phyloP scores from a whole-genome alignment of 1,284 basidiomycete species.

The Mycosarcoma mackinlayi region DNA sequence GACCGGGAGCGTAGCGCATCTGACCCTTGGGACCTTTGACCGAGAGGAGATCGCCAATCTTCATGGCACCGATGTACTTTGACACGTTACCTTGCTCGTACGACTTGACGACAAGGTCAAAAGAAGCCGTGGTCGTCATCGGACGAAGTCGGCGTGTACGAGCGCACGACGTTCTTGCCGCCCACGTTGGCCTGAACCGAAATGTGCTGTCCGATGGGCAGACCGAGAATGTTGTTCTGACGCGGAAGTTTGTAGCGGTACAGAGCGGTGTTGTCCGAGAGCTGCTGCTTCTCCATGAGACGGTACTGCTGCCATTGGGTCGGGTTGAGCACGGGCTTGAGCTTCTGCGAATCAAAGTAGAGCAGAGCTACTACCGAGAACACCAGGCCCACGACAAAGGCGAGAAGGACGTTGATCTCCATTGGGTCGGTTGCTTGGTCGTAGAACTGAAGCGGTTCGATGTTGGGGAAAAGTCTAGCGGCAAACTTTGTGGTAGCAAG shows the following conservation, averaged over 20 bases:
- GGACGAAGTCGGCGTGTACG: constrained; percentile 93
- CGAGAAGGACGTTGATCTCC: constrained; percentile 59
- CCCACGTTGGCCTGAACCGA: constrained; percentile 88
- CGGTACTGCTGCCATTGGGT: constrained; percentile 83
- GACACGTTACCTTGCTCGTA: constrained; percentile 98
- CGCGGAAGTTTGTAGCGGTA: constrained; percentile 89
- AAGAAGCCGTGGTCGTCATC: constrained; percentile 91
- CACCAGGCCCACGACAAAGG: constrained; percentile 60
- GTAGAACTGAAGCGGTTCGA: constrained; percentile 50
- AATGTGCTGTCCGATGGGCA: constrained; percentile 97
- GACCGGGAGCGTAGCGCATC: constrained; percentile 70
- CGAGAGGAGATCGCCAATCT: constrained; percentile 75
- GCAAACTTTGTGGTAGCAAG: constrained; percentile 37
- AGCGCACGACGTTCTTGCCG: constrained; percentile 88
- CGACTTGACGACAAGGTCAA: constrained; percentile 96
- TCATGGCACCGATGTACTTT: constrained; percentile 79
- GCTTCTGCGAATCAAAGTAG: constrained; percentile 54
- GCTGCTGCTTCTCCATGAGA: constrained; percentile 80
- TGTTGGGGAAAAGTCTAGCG: constrained; percentile 32
- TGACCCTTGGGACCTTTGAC: constrained; percentile 96
- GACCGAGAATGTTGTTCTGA: constrained; percentile 81
- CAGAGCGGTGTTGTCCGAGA: constrained; percentile 95
- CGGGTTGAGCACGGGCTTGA: constrained; percentile 77
- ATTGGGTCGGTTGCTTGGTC: constrained; percentile 58
- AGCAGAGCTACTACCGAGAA: constrained; percentile 51